A percentile compares a stretch with the other conserved stretches of the same genome.
Evolutionary conservation across 768 basidiomycete genomes (phyloP).

Genomic region (Mycena alexandri): DNA sequence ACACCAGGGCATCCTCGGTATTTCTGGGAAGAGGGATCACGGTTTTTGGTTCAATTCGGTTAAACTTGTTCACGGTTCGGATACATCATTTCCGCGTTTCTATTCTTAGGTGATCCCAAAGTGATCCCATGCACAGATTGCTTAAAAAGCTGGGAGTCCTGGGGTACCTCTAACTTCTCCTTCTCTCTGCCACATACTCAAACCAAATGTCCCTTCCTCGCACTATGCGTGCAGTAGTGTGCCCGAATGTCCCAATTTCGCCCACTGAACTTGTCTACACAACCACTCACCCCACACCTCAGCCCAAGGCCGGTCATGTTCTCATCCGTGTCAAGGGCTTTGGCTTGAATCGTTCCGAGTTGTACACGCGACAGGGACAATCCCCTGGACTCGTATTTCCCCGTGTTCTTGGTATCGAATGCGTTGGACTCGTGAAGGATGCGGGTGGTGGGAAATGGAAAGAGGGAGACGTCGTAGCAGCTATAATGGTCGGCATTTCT

Average conservation of each 20-base stretch:
- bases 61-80: conserved; percentile 4
- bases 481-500: conserved; percentile 34
- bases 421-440: conserved; percentile 45
- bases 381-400: conserved; percentile 42
- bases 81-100: conserved; percentile 1
- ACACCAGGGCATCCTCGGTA: too few relatives aligned
- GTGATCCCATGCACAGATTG: background rate
- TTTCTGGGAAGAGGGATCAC: too few relatives aligned
- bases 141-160: background rate
- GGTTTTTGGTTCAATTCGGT: conserved; percentile 13
- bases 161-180: background rate
- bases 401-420: conserved; percentile 41
- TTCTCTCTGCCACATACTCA: background rate
- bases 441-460: conserved; percentile 43
- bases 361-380: conserved; percentile 40
- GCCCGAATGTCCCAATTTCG: conserved; percentile 41
- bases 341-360: conserved; percentile 41
- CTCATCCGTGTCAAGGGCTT: conserved; percentile 42
- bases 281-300: conserved; percentile 36
- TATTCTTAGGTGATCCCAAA: background rate
- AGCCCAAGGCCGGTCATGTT: conserved; percentile 40
- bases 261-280: conserved; percentile 40
- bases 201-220: conserved; percentile 25
- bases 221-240: conserved; percentile 43
- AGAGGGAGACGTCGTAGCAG: conserved; percentile 41